Percentiles rank a stretch among this genome's conserved stretches.
Evolutionary conservation across 2,329 filamentous ascomycete genomes (phyloP).

Genomic region (Aspergillus fumigatus): DNA sequence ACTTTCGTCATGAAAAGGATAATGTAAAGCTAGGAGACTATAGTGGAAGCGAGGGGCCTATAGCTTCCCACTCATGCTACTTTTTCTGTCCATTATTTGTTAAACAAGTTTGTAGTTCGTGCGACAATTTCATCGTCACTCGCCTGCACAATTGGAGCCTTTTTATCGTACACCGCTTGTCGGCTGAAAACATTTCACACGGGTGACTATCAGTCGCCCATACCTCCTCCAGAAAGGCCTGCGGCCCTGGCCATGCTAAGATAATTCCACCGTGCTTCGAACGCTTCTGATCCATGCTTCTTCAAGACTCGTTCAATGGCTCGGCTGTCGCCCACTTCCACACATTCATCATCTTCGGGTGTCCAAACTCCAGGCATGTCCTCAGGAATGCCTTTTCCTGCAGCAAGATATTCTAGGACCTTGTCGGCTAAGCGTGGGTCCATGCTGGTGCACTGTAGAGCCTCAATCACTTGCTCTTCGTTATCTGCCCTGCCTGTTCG

Average conservation of each 20-base stretch:
- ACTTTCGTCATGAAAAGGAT: background rate
- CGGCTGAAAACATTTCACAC: background rate
- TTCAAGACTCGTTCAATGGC: conserved; percentile 32
- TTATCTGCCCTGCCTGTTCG: conserved; percentile 25
- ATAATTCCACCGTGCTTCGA: conserved; percentile 36
- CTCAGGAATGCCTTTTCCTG: conserved; percentile 34
- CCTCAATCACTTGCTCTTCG: conserved; percentile 28
- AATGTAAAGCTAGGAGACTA: background rate
- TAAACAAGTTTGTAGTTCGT: background rate
- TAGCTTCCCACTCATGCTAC: background rate
- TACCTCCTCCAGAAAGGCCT: conserved; percentile 9
- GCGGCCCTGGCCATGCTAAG: conserved; percentile 25
- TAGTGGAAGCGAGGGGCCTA: background rate
- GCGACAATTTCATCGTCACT: background rate
- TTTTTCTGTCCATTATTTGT: background rate
- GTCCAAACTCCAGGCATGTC: conserved; percentile 47
- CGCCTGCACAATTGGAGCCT: background rate
- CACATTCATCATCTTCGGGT: conserved; percentile 38
- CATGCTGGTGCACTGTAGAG: conserved; percentile 40
- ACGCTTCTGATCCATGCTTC: conserved; percentile 42
- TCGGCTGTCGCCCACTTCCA: conserved; percentile 31
- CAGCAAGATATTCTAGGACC: conserved; percentile 28
- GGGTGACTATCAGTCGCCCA: background rate
- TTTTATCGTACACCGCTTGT: background rate
- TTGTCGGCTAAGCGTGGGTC: conserved; percentile 34